Evolutionary conservation across 192 early-diverging fungal genomes (phyloP).

Genomic region (Ramicandelaber brevisporus): DNA sequence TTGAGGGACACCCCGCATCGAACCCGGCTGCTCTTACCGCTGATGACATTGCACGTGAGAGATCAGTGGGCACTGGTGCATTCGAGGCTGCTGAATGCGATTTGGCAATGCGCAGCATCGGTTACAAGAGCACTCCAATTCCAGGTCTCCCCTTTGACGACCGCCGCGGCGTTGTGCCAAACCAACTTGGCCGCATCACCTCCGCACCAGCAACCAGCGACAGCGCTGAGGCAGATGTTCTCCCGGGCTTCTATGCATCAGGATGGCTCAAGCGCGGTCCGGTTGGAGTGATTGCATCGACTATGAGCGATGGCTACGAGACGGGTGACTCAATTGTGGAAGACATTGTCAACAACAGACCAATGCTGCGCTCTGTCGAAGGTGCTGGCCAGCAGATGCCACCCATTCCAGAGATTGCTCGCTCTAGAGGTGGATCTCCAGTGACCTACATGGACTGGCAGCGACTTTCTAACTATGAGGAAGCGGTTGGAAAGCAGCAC

Average conservation of each 20-base stretch:
- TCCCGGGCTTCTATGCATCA: slow-evolving; percentile 56
- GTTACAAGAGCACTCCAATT: slow-evolving; percentile 52
- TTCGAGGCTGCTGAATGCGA: slow-evolving; percentile 28
- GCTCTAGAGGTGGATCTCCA: slow-evolving; percentile 11
- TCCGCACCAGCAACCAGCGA: slow-evolving; percentile 11
- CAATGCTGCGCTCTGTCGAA: too few species aligned
- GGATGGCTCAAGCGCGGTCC: slow-evolving; percentile 96
- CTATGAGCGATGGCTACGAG: slow-evolving; percentile 81
- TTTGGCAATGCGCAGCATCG: slow-evolving; percentile 58
- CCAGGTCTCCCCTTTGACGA: slow-evolving; percentile 55
- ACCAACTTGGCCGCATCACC: slow-evolving; percentile 45
- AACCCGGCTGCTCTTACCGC: too few species aligned
- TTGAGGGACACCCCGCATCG: slow-evolving; percentile 35
- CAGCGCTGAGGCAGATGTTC: slow-evolving; percentile 9
- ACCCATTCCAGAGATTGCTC: slow-evolving; percentile 1
- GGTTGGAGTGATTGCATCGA: slow-evolving; percentile 76
- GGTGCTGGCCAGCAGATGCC: slow-evolving; percentile 7
- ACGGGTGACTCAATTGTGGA: slow-evolving; percentile 53
- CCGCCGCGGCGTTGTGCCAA: slow-evolving; percentile 38
- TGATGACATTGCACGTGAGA: too few species aligned
- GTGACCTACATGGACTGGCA: slow-evolving; percentile 64
- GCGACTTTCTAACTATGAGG: slow-evolving; percentile 47
- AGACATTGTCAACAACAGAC: slow-evolving; percentile 22
- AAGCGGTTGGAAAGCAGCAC: slow-evolving; percentile 20
- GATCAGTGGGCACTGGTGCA: slow-evolving; percentile 31